Conservation (phyloP, 1,284 basidiomycete genomes). For the Ganoderma boninense region DNA sequence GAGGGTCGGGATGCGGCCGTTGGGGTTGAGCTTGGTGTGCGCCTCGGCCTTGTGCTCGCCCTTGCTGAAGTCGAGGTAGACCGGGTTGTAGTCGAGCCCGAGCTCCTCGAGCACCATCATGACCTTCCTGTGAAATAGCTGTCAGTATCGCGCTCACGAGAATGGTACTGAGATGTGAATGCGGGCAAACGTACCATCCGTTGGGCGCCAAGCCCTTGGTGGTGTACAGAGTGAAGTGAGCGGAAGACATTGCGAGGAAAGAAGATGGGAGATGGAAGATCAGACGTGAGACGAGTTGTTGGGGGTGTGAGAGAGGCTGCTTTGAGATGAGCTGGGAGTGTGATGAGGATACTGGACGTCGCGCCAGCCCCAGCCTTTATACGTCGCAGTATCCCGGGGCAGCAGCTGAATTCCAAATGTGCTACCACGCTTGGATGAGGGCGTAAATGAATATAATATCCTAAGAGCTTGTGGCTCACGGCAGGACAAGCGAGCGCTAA, state of each 20-base stretch:
- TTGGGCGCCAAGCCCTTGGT: slow-evolving; percentile 2
- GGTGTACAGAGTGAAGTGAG: slow-evolving; percentile 3
- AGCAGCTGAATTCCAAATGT: neutral
- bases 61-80: slow-evolving; percentile 39
- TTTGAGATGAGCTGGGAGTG: neutral
- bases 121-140: slow-evolving; percentile 32
- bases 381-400: neutral
- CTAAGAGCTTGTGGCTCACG: neutral
- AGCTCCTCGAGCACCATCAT: slow-evolving; percentile 41
- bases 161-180: too few species aligned
- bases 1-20: slow-evolving; percentile 45
- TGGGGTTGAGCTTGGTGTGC: slow-evolving; percentile 41
- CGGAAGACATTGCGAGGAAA: neutral
- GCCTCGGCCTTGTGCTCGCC: slow-evolving; percentile 39
- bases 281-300: neutral
- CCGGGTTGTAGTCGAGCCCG: slow-evolving; percentile 41
- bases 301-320: neutral
- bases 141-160: neutral
- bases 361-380: neutral
- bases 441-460: neutral
- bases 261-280: too few species aligned
- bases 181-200: neutral
- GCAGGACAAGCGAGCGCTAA: neutral
- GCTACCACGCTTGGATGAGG: neutral
- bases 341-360: neutral